These are phyloP conservation scores for Apiospora sp. DNA, from an alignment of 2,329 filamentous ascomycete genomes.

Conservation along the genomic window DNA sequence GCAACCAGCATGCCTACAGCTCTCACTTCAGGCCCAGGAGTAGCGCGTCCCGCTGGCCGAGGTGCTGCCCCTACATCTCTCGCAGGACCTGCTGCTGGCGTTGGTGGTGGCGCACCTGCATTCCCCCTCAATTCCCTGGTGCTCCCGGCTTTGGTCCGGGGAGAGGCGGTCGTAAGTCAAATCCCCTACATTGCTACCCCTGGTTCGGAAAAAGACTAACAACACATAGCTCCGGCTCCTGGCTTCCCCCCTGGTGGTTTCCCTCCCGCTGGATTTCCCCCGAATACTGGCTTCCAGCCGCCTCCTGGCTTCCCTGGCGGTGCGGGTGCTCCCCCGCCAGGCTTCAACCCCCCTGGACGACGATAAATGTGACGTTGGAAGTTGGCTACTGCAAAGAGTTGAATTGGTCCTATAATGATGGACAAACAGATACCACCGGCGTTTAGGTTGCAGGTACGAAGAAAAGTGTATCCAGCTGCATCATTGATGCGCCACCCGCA, in stretches of 20 bases:
- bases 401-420: constrained; percentile 7
- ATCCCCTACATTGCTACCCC: constrained; percentile 8
- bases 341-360: constrained; percentile 78
- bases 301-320: constrained; percentile 60
- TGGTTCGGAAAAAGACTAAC: background rate
- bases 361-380: constrained; percentile 52
- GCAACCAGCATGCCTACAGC: constrained; percentile 74
- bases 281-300: constrained; percentile 51
- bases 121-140: constrained; percentile 62
- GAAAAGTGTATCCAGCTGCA: constrained; percentile 23
- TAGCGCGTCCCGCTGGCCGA: constrained; percentile 89
- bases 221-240: constrained; percentile 37
- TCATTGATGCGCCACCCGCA: constrained; percentile 12
- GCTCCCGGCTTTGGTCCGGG: constrained; percentile 57
- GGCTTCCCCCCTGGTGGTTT: constrained; percentile 50
- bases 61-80: constrained; percentile 79
- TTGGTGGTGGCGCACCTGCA: constrained; percentile 74
- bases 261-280: constrained; percentile 54
- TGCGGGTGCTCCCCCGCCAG: constrained; percentile 63
- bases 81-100: constrained; percentile 85
- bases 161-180: constrained; percentile 62
- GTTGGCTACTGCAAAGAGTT: constrained; percentile 8
- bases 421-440: constrained; percentile 26
- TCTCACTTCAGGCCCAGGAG: constrained; percentile 84
- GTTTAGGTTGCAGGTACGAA: constrained; percentile 24